Base-by-base conservation (phyloP, 768 basidiomycete species). In the Tulasnella sp. region DNA sequence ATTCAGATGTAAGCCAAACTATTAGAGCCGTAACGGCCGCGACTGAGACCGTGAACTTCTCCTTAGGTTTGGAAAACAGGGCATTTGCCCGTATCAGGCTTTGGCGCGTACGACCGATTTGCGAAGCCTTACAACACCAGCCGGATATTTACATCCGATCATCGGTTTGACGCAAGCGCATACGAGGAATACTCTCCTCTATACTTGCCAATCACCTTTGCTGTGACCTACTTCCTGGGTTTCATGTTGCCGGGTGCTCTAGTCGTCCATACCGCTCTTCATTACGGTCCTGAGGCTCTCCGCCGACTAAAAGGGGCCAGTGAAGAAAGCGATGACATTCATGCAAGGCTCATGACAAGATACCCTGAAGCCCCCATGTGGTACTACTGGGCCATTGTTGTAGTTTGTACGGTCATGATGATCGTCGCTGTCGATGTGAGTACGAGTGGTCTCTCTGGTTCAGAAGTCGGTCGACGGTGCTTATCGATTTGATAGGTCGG, bases 151-250 rank as follows among this genome's bases (percentile, higher is more conserved):
- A 79, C 76, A 9, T 14, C 41, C 0, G 22, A 0, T 52, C 12
- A 11, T 26, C 1, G 65, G 73, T 11, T 77, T 80, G 80, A 84
- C 77, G 73, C 68, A 19, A 79, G 79, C 0, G 82, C 81, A 2
- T 85, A 84, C 75, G 72, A 75, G n/a, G 77, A 75, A 7, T 85
- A 85, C 76, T 84, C 84, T 42, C 82, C 81, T 0, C 77, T 84
- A 19, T 84, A 81, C 77, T 76, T 85, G 17, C 81, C 83, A 0
- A 78, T 80, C 26, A 77, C 81, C 0, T 83, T 80, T 75, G 76
- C 77, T 14, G 79, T 82, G 72, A 80, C 81, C 0, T 84, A 83
- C 78, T 79, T 81, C 72, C 69, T 83, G 14, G 78, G 81, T 0
- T 81, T 84, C 75, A 80, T 80, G 26, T 75, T 83, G 1, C 73